Evolutionary conservation across 768 basidiomycete genomes (phyloP).

Genomic region (Leccinum arenicola): DNA sequence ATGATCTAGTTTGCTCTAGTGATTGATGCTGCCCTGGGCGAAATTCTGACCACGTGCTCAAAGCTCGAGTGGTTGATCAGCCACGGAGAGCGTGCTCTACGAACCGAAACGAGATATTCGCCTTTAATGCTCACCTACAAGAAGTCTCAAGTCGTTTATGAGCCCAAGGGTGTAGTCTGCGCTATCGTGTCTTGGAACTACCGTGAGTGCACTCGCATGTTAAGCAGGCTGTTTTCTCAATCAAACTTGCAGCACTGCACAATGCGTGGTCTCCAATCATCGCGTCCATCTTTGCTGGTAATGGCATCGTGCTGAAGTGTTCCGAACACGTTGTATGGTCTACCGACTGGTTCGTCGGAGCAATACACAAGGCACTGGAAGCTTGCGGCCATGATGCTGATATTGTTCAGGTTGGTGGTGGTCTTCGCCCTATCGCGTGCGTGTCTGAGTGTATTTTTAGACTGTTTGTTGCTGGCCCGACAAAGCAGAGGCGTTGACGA

Average conservation of each 20-base stretch:
- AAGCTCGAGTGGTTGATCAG: constrained; percentile 92
- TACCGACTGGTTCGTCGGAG: constrained; percentile 76
- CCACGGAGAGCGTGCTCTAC: constrained; percentile 75
- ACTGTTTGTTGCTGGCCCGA: constrained; percentile 88
- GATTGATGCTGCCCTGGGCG: constrained; percentile 91
- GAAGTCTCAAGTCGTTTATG: constrained; percentile 74
- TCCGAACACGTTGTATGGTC: constrained; percentile 94
- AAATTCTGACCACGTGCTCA: constrained; percentile 91
- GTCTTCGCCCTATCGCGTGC: background rate
- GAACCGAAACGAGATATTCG: constrained; percentile 65
- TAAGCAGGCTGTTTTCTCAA: background rate
- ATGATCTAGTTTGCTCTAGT: constrained; percentile 45
- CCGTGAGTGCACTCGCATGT: constrained; percentile 46
- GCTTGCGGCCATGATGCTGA: constrained; percentile 85
- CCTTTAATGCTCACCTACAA: constrained; percentile 76
- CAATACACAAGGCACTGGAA: constrained; percentile 70
- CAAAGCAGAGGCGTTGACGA: constrained; percentile 78
- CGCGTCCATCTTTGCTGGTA: constrained; percentile 87
- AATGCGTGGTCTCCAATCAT: constrained; percentile 94
- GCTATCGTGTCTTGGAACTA: constrained; percentile 97
- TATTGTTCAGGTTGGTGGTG: constrained; percentile 69
- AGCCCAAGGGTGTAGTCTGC: constrained; percentile 89
- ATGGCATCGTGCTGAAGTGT: constrained; percentile 87
- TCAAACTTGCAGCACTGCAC: constrained; percentile 68
- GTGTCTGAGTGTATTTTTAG: constrained; percentile 33